Base-by-base conservation (phyloP, 2,329 filamentous ascomycete genomes). In the Fusarium liriodendri region DNA sequence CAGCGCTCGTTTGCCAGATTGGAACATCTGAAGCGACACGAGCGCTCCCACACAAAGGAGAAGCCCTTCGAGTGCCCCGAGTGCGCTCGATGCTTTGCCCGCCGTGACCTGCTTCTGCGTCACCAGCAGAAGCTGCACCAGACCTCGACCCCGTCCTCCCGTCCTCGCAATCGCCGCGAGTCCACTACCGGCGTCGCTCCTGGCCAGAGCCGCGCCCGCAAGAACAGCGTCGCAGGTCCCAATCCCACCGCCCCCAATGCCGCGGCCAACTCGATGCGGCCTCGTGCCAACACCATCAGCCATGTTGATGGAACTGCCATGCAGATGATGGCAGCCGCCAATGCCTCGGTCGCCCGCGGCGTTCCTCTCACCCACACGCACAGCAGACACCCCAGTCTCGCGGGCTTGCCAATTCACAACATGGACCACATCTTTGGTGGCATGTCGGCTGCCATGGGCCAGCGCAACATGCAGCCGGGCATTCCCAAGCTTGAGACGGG, bases 81-180 rank as follows among this genome's bases (percentile, higher is more conserved):
- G 83, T 99, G 97, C 84, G 90, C 94, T 40, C 88, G 97, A 84
- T 98, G 97, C 85, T 99, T 99, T 84, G 97, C 97, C 69, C 91
- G 97, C 70, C 91, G 97, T 75, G 97, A 99, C 83, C 85, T 99
- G 76, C 89, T 99, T 64, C 87, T 99, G 75, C 91, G 97, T 69
- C 97, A 99, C 84, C 97, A 99, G 88, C 97, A 99, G 87, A 99
- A 99, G 87, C 89, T 99, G 57, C 97, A 99, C 82, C 95, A 97
- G 88, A 95, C 95, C 29, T 94, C 94, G 14, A 95, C 95, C 0
- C 94, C 97, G 7, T 95, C 95, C 7, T 93, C 95, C 54, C 91
- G 95, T 70, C 95, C 95, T 54, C 91, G 95, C 77, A 95, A 95
- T 77, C 93, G 96, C 75, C 91, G 97, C 74, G 97, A 98, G 85